These are phyloP conservation scores for Allantophomopsis lycopodina DNA, from an alignment of 2,329 filamentous ascomycete species.

Conservation along the genomic window DNA sequence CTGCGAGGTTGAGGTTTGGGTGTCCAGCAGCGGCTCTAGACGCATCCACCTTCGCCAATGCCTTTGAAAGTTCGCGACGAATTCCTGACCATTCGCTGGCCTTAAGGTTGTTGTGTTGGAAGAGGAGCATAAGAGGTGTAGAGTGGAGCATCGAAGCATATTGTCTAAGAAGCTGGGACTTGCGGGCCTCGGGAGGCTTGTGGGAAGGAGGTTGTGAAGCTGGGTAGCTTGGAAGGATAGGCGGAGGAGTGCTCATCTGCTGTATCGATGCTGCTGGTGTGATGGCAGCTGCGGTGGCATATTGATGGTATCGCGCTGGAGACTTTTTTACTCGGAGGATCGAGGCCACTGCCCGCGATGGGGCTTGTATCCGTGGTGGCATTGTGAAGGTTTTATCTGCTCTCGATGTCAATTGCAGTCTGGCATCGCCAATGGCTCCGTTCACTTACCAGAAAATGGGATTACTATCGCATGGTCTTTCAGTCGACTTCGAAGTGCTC, in stretches of 20 bases:
- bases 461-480: too few species aligned
- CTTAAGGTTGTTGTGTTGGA: constrained; percentile 65
- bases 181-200: constrained; percentile 73
- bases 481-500: too few species aligned
- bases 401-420: background rate
- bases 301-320: constrained; percentile 22
- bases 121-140: constrained; percentile 56
- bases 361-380: constrained; percentile 22
- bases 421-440: too few species aligned
- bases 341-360: constrained; percentile 15
- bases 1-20: constrained; percentile 32
- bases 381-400: background rate
- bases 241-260: constrained; percentile 27
- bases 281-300: constrained; percentile 34
- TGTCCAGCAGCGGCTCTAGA: constrained; percentile 28
- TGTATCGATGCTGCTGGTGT: constrained; percentile 32
- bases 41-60: constrained; percentile 49
- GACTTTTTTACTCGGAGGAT: constrained; percentile 20
- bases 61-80: constrained; percentile 45
- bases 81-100: constrained; percentile 54
- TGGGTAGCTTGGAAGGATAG: constrained; percentile 26
- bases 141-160: constrained; percentile 61
- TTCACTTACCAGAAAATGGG: too few species aligned
- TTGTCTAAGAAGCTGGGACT: constrained; percentile 71
- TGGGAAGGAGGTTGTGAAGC: constrained; percentile 75